Evolutionary conservation across 2,329 filamentous ascomycete species (phyloP).

Genomic region (Sporothrix phasma): DNA sequence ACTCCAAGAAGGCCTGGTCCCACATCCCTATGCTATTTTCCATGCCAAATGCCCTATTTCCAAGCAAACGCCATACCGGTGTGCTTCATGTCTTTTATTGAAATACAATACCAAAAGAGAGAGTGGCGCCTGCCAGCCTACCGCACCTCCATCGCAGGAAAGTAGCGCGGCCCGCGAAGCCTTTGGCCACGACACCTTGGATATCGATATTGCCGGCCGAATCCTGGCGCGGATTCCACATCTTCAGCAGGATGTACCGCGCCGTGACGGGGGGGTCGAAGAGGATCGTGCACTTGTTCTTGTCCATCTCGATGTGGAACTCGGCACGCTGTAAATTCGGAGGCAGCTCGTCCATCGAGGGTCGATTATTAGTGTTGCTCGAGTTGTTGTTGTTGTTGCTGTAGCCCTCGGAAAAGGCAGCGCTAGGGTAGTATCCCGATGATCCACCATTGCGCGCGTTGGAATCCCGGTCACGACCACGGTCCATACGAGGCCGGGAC

Average conservation of each 20-base stretch:
- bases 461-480: background rate
- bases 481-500: constrained; percentile 14
- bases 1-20: background rate
- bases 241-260: constrained; percentile 76
- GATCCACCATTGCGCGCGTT: constrained; percentile 34
- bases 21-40: background rate
- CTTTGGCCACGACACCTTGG: constrained; percentile 71
- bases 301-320: constrained; percentile 75
- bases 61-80: background rate
- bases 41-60: background rate
- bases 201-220: constrained; percentile 71
- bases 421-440: constrained; percentile 18
- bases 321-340: constrained; percentile 60
- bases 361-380: background rate
- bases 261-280: constrained; percentile 77
- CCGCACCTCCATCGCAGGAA: constrained; percentile 57
- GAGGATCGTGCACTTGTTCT: constrained; percentile 75
- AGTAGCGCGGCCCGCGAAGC: constrained; percentile 81
- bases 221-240: constrained; percentile 70
- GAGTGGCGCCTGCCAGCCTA: constrained; percentile 27
- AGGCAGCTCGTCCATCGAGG: background rate
- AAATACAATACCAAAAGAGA: background rate
- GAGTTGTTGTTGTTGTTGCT: background rate
- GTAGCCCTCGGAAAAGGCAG: background rate
- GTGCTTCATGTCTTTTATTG: background rate